Conservation (phyloP, 2,329 filamentous ascomycete species). For the Pyrenophora seminiperda region DNA sequence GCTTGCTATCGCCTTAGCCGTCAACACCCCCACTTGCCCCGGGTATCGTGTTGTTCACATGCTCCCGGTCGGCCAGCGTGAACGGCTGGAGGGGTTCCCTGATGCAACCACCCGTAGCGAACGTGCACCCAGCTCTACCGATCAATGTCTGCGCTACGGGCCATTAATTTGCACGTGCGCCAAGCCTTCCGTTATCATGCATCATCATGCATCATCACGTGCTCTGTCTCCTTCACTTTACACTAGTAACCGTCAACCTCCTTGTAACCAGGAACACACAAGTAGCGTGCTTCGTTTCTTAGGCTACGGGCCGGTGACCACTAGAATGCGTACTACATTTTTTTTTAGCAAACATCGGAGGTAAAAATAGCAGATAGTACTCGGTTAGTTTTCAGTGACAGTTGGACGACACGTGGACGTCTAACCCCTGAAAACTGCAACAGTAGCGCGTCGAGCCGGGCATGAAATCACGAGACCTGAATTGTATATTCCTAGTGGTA, state of each 20-base stretch:
- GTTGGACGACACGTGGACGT: too few relatives aligned
- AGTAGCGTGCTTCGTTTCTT: too few relatives aligned
- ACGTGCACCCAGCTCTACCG: background rate
- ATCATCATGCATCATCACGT: conserved; percentile 1
- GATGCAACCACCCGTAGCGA: conserved; percentile 3
- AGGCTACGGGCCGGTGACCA: too few relatives aligned
- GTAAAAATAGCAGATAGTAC: background rate
- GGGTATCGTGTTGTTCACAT: background rate
- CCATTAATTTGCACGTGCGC: conserved; percentile 1
- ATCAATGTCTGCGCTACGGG: conserved; percentile 1
- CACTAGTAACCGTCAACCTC: conserved; percentile 50
- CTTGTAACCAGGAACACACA: conserved; percentile 36
- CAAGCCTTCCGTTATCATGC: background rate
- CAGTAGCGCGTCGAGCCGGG: too few relatives aligned
- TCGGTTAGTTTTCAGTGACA: too few relatives aligned
- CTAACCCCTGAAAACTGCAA: too few relatives aligned
- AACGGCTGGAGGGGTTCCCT: conserved; percentile 7
- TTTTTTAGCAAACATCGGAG: too few relatives aligned
- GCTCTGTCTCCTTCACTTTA: conserved; percentile 25
- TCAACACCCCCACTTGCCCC: background rate
- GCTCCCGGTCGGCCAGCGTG: background rate
- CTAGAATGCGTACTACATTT: too few relatives aligned
- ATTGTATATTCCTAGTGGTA: too few relatives aligned
- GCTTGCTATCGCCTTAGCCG: background rate
- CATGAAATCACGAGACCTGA: too few relatives aligned